phyloP scores from a whole-genome alignment of 371 early-diverging fungal genomes.

The Apophysomyces ossiformis region DNA sequence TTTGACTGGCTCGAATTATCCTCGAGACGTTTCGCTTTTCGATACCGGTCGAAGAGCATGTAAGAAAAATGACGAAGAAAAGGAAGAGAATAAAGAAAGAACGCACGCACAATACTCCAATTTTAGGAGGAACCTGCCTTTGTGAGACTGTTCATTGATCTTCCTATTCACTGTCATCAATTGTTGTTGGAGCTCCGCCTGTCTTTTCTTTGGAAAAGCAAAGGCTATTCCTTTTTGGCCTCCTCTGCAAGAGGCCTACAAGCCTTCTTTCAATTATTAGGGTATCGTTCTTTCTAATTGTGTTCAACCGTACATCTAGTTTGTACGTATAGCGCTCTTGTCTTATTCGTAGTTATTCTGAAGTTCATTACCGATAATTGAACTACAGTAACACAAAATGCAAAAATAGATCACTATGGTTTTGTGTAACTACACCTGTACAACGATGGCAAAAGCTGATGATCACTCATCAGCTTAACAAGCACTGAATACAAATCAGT shows the following conservation, averaged over 20 bases:
- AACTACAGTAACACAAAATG: not conserved
- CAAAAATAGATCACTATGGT: slow-evolving; percentile 5
- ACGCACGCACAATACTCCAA: slow-evolving; percentile 3
- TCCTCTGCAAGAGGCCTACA: not conserved
- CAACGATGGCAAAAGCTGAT: not conserved
- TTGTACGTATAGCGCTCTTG: not conserved
- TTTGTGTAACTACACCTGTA: not conserved
- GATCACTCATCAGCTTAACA: not conserved
- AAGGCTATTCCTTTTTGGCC: not conserved
- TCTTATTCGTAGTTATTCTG: slow-evolving; percentile 5
- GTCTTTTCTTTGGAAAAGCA: not conserved
- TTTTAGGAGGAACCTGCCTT: slow-evolving; percentile 9
- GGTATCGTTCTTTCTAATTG: not conserved
- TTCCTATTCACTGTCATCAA: slow-evolving; percentile 9
- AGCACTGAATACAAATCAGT: too few species aligned
- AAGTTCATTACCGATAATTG: slow-evolving; percentile 9
- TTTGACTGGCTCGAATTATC: slow-evolving; percentile 18
- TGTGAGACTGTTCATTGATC: slow-evolving; percentile 12
- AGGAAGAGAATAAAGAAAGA: slow-evolving; percentile 14
- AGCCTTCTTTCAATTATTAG: not conserved
- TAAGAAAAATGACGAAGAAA: slow-evolving; percentile 13
- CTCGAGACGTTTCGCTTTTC: slow-evolving; percentile 34
- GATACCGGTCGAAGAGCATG: slow-evolving; percentile 48
- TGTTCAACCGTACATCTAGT: not conserved
- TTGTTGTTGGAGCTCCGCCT: slow-evolving; percentile 5